Evolutionary conservation across 1,284 basidiomycete genomes (phyloP).

Genomic region (Amylostereum chailletii): DNA sequence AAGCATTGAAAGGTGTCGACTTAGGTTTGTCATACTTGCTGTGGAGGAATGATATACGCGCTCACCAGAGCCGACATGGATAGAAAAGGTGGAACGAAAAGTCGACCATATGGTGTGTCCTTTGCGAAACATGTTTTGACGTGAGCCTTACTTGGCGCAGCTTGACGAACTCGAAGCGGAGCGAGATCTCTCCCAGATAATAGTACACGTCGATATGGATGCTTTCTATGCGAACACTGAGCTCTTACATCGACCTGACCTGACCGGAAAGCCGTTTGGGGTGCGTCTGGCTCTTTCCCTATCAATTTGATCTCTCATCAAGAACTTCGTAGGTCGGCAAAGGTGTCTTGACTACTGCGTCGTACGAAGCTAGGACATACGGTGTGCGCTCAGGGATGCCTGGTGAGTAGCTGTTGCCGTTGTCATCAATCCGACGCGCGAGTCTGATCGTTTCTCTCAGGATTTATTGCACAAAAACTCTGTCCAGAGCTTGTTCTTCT

Average conservation of each 20-base stretch:
- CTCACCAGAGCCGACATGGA: neutral
- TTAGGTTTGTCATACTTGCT: conserved; percentile 38
- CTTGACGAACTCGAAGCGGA: conserved; percentile 68
- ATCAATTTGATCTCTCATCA: neutral
- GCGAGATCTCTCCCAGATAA: conserved; percentile 74
- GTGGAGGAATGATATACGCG: neutral
- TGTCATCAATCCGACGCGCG: neutral
- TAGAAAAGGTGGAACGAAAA: conserved; percentile 43
- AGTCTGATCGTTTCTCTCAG: conserved; percentile 22
- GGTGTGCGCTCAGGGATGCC: conserved; percentile 89
- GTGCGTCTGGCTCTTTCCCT: conserved; percentile 37
- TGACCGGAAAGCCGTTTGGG: conserved; percentile 82
- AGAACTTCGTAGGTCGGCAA: conserved; percentile 49
- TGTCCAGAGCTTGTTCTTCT: conserved; percentile 88
- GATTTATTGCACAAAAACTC: conserved; percentile 87
- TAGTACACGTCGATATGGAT: conserved; percentile 87
- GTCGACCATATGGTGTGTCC: conserved; percentile 42
- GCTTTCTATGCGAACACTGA: conserved; percentile 73
- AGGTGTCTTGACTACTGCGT: conserved; percentile 80
- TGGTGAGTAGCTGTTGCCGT: conserved; percentile 30
- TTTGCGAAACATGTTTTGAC: neutral
- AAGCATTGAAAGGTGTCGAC: conserved; percentile 46
- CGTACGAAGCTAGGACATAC: conserved; percentile 85
- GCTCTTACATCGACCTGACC: conserved; percentile 68
- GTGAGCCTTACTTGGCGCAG: conserved; percentile 27